Percentiles rank a stretch among this genome's conserved stretches.
Evolutionary conservation across 164 flowering plant species (phyloP).

Genomic region (Euptelea pleiosperma): DNA sequence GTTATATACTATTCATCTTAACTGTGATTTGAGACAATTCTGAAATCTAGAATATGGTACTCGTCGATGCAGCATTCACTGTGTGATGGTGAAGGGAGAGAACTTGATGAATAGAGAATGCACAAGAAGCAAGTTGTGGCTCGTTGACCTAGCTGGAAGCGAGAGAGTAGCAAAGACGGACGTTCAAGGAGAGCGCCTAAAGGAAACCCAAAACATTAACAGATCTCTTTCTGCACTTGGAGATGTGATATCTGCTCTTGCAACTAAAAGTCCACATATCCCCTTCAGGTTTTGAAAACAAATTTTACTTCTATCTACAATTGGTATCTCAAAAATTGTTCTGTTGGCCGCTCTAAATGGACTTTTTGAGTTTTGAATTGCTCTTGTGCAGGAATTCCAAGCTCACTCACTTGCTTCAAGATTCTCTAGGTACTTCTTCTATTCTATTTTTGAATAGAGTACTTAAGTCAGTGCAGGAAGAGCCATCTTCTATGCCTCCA

Average conservation of each 20-base stretch:
- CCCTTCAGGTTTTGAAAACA: constrained; percentile 70
- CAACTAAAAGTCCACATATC: constrained; percentile 83
- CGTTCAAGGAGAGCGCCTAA: constrained; percentile 91
- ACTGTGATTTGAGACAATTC: background rate
- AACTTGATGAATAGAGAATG: constrained; percentile 83
- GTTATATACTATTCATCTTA: too few relatives aligned
- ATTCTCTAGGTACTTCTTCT: constrained; percentile 76
- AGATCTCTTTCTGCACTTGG: constrained; percentile 96
- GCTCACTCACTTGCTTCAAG: constrained; percentile 96
- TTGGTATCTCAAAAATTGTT: background rate
- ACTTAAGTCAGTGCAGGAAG: too few relatives aligned
- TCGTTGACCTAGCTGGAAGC: constrained; percentile 95
- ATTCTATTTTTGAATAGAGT: background rate
- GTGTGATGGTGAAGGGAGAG: constrained; percentile 95
- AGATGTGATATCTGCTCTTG: constrained; percentile 93
- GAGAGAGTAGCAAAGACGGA: constrained; percentile 93
- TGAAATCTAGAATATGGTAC: constrained; percentile 13
- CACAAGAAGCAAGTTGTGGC: constrained; percentile 94
- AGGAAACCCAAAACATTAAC: constrained; percentile 92
- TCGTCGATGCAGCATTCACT: constrained; percentile 65
- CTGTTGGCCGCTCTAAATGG: constrained; percentile 1
- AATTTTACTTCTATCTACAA: background rate
- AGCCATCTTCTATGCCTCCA: too few relatives aligned
- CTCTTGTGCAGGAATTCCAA: constrained; percentile 73
- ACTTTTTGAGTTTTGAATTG: background rate